phyloP scores from a whole-genome alignment of 768 basidiomycete genomes.

The Leccinum arenicola region DNA sequence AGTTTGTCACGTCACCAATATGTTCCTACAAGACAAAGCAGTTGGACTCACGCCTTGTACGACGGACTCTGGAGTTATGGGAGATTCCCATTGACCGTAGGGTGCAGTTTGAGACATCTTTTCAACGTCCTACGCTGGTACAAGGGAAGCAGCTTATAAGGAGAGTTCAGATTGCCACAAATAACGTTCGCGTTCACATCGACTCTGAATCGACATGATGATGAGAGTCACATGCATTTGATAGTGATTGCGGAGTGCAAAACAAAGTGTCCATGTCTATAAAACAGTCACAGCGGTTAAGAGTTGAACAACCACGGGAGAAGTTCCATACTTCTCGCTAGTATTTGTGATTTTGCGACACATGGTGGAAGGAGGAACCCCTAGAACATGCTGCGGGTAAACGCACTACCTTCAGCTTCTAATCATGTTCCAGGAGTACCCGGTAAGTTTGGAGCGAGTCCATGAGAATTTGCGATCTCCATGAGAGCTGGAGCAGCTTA shows the following conservation, averaged over 20 bases:
- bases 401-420: too few relatives aligned
- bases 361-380: neutral
- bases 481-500: too few relatives aligned
- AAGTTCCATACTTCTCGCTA: too few relatives aligned
- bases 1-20: slow-evolving; percentile 1
- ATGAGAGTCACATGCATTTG: neutral
- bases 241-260: neutral
- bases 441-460: neutral
- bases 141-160: neutral
- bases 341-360: too few relatives aligned
- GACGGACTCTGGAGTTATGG: slow-evolving; percentile 53
- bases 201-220: neutral
- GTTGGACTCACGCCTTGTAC: slow-evolving; percentile 40
- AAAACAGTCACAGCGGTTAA: too few relatives aligned
- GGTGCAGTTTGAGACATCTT: slow-evolving; percentile 37
- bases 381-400: too few relatives aligned
- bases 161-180: neutral
- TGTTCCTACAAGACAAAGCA: neutral
- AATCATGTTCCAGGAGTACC: too few relatives aligned
- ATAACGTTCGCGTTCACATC: neutral
- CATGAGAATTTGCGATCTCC: too few relatives aligned
- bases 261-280: neutral
- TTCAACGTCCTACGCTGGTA: neutral
- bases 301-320: too few relatives aligned
- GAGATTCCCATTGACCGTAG: slow-evolving; percentile 62